Evolutionary conservation across 441 rosid genomes (phyloP).

Genomic region (Populus hybrid): DNA sequence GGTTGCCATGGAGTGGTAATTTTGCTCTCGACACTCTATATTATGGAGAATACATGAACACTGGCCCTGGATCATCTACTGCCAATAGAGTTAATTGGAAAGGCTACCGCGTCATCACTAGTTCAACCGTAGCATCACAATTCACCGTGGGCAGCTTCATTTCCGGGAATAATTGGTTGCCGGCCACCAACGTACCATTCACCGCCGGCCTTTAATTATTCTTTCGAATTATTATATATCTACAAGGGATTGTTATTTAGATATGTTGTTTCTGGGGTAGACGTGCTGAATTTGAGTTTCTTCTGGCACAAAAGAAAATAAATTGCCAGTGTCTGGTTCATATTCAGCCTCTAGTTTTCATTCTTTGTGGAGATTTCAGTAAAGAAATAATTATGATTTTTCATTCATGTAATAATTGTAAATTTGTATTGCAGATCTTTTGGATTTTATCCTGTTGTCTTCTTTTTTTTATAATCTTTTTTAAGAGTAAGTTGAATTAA

Average conservation of each 20-base stretch:
- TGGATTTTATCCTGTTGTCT: too few species aligned
- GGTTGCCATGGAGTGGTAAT: constrained; percentile 63
- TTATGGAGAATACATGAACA: constrained; percentile 73
- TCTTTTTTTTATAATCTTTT: too few species aligned
- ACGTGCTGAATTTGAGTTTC: neutral
- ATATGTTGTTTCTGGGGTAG: neutral
- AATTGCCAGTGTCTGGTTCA: too few species aligned
- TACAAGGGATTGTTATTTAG: neutral
- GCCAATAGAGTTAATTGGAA: constrained; percentile 63
- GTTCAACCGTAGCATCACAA: constrained; percentile 50
- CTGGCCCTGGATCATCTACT: constrained; percentile 69
- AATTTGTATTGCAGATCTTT: too few species aligned
- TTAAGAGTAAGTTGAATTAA: too few species aligned
- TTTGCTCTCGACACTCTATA: constrained; percentile 60
- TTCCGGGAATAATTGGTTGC: constrained; percentile 70
- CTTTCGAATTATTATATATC: neutral
- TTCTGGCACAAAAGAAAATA: neutral
- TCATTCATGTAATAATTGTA: too few species aligned
- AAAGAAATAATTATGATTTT: too few species aligned
- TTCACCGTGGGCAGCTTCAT: constrained; percentile 67
- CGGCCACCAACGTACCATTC: constrained; percentile 61
- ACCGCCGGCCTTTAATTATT: constrained; percentile 45
- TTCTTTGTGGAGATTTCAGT: too few species aligned
- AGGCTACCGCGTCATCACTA: constrained; percentile 66
- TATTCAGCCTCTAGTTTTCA: too few species aligned